Evolutionary conservation across 106 monocot genomes (phyloP), one percentile per base, ranked within the genome.

Genomic region (Triglochin maritima): DNA sequence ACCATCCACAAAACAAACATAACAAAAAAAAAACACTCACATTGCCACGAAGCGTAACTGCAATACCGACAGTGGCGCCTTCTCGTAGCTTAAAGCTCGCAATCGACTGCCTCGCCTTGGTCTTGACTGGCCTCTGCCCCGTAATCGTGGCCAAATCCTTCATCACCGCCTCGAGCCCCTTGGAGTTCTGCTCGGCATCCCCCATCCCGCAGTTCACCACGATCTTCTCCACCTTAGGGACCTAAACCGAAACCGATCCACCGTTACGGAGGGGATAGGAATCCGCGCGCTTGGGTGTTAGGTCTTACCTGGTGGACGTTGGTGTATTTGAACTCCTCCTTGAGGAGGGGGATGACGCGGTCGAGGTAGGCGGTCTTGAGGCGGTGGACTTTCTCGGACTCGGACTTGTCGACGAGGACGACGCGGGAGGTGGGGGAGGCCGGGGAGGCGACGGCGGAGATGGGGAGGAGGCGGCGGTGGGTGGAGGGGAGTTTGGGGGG

Each of bases 201-300:
- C 95, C 90, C 69, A 96, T 87, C 48, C 95, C 95, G 44, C 95
- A 90, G 61, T 96, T 96, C 68, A 90, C 87, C n/a, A 85, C 85
- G 4, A 95, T 58, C 77, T 95, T 95, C 85, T 95, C 90, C 17
- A 96, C 67, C 71, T 83, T 83, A 15, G 95, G 94, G 49, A 94
- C 87, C 94, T 90, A 51, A 41, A 66, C 14, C 62, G 17, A 13
- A 6, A 9, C 66, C 46, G 7, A 75, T 43, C 5, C 50, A 16
- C 8, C 5, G 41, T 12, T 49, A 60, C 3, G 17, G 43, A 54
- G 64, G 6, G 54, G 10, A 14, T 12, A 46, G 56, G 11, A 55
- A 17, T 1, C 4, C 41, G 14, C 62, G 2, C 17, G 50, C 29
- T 9, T 7, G 51, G 44, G 7, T n/a, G 2, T 2, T 57, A 56